These are phyloP conservation scores for Tothia fuscella DNA, from an alignment of 2,329 filamentous ascomycete genomes.

Conservation along the genomic window DNA sequence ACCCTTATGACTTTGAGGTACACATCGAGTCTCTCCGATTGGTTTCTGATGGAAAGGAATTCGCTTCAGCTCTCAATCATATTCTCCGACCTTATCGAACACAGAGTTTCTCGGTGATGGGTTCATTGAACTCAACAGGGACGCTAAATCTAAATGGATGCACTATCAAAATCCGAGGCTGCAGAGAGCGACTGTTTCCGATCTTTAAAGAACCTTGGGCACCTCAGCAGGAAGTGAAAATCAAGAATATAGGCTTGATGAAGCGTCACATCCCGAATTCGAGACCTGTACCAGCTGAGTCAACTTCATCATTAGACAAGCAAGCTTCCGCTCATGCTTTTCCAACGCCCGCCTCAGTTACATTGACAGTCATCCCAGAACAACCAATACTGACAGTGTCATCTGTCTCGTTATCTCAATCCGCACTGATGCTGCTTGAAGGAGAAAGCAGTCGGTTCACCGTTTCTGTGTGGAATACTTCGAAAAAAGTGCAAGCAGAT, in stretches of 20 bases:
- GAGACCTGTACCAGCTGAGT: background rate
- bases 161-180: constrained; percentile 66
- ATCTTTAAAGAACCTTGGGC: constrained; percentile 72
- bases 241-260: constrained; percentile 61
- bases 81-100: constrained; percentile 71
- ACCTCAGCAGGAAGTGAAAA: constrained; percentile 54
- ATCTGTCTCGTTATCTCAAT: constrained; percentile 67
- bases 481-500: constrained; percentile 57
- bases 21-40: constrained; percentile 74
- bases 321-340: constrained; percentile 22
- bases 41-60: constrained; percentile 59
- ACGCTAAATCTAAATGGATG: constrained; percentile 66
- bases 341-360: constrained; percentile 31
- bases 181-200: constrained; percentile 69
- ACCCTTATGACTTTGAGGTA: constrained; percentile 86
- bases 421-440: constrained; percentile 83
- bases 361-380: constrained; percentile 62
- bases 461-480: constrained; percentile 70
- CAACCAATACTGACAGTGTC: constrained; percentile 70
- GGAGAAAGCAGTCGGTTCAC: constrained; percentile 71
- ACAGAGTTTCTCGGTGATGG: constrained; percentile 62
- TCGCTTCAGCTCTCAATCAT: constrained; percentile 54
- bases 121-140: constrained; percentile 55
- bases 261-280: too few relatives aligned
- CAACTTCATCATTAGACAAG: constrained; percentile 24